These are phyloP conservation scores for Kwoniella pini DNA, from an alignment of 768 basidiomycete species.

Conservation along the genomic window DNA sequence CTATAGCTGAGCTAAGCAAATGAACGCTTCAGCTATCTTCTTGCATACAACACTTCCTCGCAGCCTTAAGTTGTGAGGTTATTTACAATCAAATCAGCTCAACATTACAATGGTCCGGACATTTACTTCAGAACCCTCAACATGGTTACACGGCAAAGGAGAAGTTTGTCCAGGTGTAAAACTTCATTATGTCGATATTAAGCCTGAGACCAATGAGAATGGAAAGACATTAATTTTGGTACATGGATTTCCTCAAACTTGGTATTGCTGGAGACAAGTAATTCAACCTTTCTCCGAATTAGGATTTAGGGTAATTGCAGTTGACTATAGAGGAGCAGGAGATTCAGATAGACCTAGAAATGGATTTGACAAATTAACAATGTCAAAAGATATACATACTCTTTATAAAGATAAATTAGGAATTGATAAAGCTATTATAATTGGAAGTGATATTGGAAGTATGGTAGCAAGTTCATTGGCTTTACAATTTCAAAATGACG, in stretches of 20 bases:
- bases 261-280: constrained; percentile 32
- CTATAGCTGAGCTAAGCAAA: too few species aligned
- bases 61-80: too few species aligned
- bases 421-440: constrained; percentile 25
- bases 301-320: constrained; percentile 31
- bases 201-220: neutral
- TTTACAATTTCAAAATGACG: constrained; percentile 21
- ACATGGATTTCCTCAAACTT: constrained; percentile 36
- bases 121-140: constrained; percentile 15
- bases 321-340: constrained; percentile 36
- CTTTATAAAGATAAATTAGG: constrained; percentile 27
- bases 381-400: constrained; percentile 30
- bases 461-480: constrained; percentile 35
- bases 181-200: constrained; percentile 14
- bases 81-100: too few species aligned
- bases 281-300: constrained; percentile 16
- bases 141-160: constrained; percentile 15
- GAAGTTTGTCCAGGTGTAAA: constrained; percentile 6
- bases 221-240: constrained; percentile 20
- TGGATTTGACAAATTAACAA: constrained; percentile 34
- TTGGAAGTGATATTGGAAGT: constrained; percentile 40
- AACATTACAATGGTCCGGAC: constrained; percentile 10
- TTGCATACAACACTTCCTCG: too few species aligned
- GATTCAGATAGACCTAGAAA: constrained; percentile 20
- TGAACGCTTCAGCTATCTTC: too few species aligned